These are phyloP conservation scores for Citrus trifoliata DNA, from an alignment of 345 rosid genomes.

Conservation along the genomic window DNA sequence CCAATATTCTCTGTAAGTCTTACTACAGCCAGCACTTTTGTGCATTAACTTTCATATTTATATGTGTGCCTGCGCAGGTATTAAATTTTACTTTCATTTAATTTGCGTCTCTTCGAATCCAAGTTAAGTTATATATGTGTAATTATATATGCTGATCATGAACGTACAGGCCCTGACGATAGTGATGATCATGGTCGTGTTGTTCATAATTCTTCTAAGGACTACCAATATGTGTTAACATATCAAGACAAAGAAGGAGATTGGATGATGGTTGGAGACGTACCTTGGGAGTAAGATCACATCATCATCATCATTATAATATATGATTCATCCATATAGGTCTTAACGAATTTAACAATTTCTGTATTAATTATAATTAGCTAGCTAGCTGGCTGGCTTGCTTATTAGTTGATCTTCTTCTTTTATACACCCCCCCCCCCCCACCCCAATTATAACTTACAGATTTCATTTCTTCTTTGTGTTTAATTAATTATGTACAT, in stretches of 20 bases:
- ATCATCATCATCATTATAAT: neutral
- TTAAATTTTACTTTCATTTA: too few relatives aligned
- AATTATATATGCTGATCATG: neutral
- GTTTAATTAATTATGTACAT: neutral
- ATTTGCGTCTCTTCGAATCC: too few relatives aligned
- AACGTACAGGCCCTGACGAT: slow-evolving; percentile 10
- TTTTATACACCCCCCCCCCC: too few relatives aligned
- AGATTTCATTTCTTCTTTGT: neutral
- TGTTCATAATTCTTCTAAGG: slow-evolving; percentile 1
- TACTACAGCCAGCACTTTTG: too few relatives aligned
- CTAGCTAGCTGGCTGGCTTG: neutral
- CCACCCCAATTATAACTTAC: neutral
- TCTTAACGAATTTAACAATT: neutral
- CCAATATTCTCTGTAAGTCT: slow-evolving; percentile 24
- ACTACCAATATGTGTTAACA: slow-evolving; percentile 29
- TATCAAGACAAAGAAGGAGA: slow-evolving; percentile 67
- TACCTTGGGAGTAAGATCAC: slow-evolving; percentile 54
- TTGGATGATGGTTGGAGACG: slow-evolving; percentile 73
- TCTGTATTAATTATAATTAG: neutral
- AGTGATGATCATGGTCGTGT: neutral
- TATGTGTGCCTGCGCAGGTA: too few relatives aligned
- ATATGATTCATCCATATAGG: neutral
- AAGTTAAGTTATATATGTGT: neutral
- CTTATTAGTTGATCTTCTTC: neutral
- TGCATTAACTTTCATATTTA: too few relatives aligned